Evolutionary conservation across 768 basidiomycete genomes (phyloP), one percentile per base, ranked within the genome.

Genomic region (Fomitopsis pulvina): DNA sequence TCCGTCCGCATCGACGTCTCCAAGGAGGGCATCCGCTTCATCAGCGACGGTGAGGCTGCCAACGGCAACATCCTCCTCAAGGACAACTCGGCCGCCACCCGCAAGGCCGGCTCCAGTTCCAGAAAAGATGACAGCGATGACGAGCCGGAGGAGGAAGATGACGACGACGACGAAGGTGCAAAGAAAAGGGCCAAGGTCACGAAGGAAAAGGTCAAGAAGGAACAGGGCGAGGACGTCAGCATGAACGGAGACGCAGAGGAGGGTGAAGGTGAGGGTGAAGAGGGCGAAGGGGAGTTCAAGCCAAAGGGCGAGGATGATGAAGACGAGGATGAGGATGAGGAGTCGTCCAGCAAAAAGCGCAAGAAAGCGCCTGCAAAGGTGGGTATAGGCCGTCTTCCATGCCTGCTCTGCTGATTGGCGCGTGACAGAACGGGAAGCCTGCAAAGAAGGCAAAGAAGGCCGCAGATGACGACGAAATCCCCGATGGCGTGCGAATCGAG

Each of bases 21-120:
- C 53, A 97, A 98, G 64, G 95, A 98, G 62, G 96, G 96, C 43
- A 87, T 97, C 5, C 77, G 92, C 25, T 99, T 99, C 65, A 78
- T 83, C 16, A 81, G 83, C 44, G 96, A 98, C 28, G 96, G 96
- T 39, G 96, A 99, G 69, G 81, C 92, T 2, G 95, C 95, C 10
- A 92, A 90, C 54, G 94, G 92, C 1, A 86, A 72, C 62, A 83
- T 98, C 2, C 69, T 96, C 18, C 68, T 99, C 41, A 85, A 87
- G 63, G 89, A 87, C 57, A 77, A 78, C 4, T 85, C 85, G 7
- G 74, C 73, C 2, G 69, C 73, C n/a, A 39, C 51, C 25, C 27
- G 37, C 11, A 55, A 50, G 41, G 57, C 55, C 32, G 56, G 53
- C 16, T 52, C 53, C 32, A 51, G 48, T 11, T 55, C 58, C 39